A percentile compares a stretch with the other conserved stretches of the same genome.
Conservation (phyloP, 768 basidiomycete species). For the Grammothele lineata region DNA sequence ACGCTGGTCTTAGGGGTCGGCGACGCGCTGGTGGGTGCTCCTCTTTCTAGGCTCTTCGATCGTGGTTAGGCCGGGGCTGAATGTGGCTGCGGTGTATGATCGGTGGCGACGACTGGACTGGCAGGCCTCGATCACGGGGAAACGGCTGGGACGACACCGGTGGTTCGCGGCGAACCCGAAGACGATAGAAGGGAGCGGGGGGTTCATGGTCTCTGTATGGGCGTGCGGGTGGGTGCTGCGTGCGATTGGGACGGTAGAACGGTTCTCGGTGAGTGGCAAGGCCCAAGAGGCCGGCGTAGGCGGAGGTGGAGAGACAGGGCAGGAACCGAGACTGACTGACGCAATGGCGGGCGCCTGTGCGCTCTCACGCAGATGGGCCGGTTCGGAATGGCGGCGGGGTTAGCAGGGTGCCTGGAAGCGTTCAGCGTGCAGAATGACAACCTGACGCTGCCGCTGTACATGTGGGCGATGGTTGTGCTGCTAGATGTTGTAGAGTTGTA, state of each 20-base stretch:
- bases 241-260: slow-evolving; percentile 60
- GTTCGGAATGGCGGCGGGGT: slow-evolving; percentile 59
- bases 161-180: slow-evolving; percentile 87
- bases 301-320: background rate
- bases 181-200: slow-evolving; percentile 87
- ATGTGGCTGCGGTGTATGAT: no score
- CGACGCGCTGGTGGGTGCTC: slow-evolving; percentile 73
- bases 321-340: slow-evolving; percentile 2
- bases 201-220: slow-evolving; percentile 72
- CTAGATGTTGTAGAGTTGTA: slow-evolving; percentile 33
- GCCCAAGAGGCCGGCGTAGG: no score
- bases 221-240: slow-evolving; percentile 68
- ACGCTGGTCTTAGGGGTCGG: slow-evolving; percentile 88
- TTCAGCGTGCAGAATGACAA: slow-evolving; percentile 97
- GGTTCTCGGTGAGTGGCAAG: slow-evolving; percentile 62
- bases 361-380: slow-evolving; percentile 46
- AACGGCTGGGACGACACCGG: slow-evolving; percentile 69
- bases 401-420: slow-evolving; percentile 81
- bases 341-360: slow-evolving; percentile 3
- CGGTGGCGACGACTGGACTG: no score
- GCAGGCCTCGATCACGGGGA: slow-evolving; percentile 91
- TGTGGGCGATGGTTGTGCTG: slow-evolving; percentile 85
- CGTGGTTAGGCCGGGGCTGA: no score
- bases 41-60: no score
- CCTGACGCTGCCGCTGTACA: slow-evolving; percentile 89